phyloP scores from a whole-genome alignment of 202 grass and related monocot species.

The Schoenoplectus tabernaemontani region DNA sequence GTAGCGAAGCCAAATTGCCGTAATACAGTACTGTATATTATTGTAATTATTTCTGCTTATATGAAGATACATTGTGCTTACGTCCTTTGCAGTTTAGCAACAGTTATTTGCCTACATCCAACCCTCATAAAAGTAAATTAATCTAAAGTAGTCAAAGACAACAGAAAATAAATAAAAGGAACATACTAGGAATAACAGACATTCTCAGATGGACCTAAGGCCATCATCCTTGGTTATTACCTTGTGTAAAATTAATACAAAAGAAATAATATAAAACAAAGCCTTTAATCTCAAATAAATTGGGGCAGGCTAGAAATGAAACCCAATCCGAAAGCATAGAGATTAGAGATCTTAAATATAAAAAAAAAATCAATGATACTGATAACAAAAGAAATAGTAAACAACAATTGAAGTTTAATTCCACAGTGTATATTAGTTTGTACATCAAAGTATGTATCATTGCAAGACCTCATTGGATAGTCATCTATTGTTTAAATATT shows the following conservation, averaged over 20 bases:
- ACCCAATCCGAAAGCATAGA: no score
- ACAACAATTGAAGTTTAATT: not conserved
- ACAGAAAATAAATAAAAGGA: not conserved
- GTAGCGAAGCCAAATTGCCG: not conserved
- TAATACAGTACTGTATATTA: not conserved
- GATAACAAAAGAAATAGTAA: no score
- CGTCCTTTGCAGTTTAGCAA: not conserved
- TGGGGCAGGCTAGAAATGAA: no score
- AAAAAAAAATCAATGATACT: no score
- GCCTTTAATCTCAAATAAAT: no score
- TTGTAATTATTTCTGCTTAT: not conserved
- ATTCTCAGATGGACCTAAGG: not conserved
- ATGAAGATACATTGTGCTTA: not conserved
- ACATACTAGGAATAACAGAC: not conserved
- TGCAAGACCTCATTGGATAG: not conserved
- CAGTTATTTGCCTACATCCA: not conserved
- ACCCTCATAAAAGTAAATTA: not conserved
- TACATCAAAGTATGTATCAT: not conserved
- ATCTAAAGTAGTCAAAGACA: not conserved
- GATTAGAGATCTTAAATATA: no score
- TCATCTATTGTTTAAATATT: not conserved
- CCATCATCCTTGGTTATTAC: not conserved
- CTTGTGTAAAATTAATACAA: not conserved
- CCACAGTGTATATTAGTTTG: not conserved
- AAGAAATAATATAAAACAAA: no score